These are phyloP conservation scores for Saccharomyces mikatae DNA, from an alignment of 805 yeast genomes.

Conservation along the genomic window DNA sequence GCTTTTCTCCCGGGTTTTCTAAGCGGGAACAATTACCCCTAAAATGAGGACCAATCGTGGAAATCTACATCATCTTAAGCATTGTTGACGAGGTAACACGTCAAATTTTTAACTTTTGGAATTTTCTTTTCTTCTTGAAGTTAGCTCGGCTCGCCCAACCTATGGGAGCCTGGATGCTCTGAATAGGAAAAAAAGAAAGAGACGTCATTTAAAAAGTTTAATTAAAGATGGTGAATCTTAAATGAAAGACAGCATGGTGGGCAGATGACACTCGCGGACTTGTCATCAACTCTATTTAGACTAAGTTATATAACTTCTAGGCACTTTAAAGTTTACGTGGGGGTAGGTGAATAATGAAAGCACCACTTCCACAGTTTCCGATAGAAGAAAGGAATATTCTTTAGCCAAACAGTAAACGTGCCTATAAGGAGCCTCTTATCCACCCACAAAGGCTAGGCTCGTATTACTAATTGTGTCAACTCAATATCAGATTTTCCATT, in stretches of 20 bases:
- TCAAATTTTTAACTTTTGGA: not conserved
- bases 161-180: not conserved
- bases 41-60: not conserved
- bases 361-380: not conserved
- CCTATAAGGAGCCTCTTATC: not conserved
- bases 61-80: not conserved
- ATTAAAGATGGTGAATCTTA: not conserved
- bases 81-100: not conserved
- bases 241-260: not conserved
- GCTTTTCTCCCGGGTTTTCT: not conserved
- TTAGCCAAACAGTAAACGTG: not conserved
- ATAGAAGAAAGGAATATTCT: not conserved
- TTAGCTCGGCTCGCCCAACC: not conserved
- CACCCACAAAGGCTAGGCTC: not conserved
- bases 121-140: not conserved
- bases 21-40: not conserved
- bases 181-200: not conserved
- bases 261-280: not conserved
- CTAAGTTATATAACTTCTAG: not conserved
- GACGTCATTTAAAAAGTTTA: not conserved
- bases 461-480: not conserved
- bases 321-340: not conserved
- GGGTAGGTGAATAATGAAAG: not conserved
- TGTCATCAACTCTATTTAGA: not conserved
- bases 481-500: not conserved